These are phyloP conservation scores for Ceriops tagal DNA, from an alignment of 345 rosid species.

Conservation along the genomic window DNA sequence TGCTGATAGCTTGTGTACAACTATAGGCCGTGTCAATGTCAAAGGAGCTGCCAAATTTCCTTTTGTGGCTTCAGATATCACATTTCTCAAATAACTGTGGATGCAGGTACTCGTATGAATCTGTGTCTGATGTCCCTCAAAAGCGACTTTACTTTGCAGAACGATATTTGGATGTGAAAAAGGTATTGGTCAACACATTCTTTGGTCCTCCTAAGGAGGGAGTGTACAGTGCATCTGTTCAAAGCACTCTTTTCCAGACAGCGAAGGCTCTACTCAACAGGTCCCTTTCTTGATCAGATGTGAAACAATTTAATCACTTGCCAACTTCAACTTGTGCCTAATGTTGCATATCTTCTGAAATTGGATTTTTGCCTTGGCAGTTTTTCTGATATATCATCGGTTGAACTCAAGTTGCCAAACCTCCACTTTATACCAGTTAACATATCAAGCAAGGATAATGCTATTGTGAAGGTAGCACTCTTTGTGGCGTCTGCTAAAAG, in stretches of 20 bases:
- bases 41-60: too few species aligned
- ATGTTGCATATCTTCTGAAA: background rate
- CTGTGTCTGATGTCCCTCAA: constrained; percentile 54
- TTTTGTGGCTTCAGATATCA: too few species aligned
- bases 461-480: constrained; percentile 68
- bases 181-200: constrained; percentile 56
- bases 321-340: background rate
- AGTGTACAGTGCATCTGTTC: constrained; percentile 95
- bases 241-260: constrained; percentile 80
- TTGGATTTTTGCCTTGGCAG: constrained; percentile 36
- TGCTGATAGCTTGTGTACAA: too few species aligned
- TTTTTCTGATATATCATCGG: constrained; percentile 59
- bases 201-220: constrained; percentile 81
- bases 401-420: constrained; percentile 85
- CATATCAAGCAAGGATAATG: constrained; percentile 61
- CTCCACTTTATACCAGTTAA: constrained; percentile 87
- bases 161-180: constrained; percentile 56
- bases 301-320: background rate
- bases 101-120: constrained; percentile 68
- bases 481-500: background rate
- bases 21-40: too few species aligned
- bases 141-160: constrained; percentile 60
- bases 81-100: constrained; percentile 22
- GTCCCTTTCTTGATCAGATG: constrained; percentile 31
- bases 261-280: constrained; percentile 71